A percentile compares a stretch with the other conserved stretches of the same genome.
Evolutionary conservation across 495 filamentous ascomycete genomes (phyloP).

Genomic region (Alectoria sarmentosa): DNA sequence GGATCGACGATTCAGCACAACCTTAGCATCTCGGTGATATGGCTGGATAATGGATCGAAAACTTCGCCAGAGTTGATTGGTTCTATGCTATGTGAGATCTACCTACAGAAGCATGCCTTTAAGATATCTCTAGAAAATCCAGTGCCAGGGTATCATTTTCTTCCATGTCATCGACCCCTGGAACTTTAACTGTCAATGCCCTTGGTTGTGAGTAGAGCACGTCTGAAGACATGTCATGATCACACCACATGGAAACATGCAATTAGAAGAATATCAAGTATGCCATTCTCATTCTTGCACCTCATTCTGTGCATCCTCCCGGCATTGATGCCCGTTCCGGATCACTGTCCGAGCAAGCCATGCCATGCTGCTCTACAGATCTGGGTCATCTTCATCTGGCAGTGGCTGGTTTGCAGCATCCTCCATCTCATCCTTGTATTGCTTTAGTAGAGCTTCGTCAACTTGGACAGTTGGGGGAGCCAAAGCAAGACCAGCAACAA

Average conservation of each 20-base stretch:
- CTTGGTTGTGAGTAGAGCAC: background rate
- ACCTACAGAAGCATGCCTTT: slow-evolving; percentile 13
- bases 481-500: slow-evolving; percentile 90
- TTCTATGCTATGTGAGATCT: slow-evolving; percentile 16
- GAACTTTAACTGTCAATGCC: background rate
- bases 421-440: slow-evolving; percentile 85
- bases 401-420: slow-evolving; percentile 76
- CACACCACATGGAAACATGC: slow-evolving; percentile 9
- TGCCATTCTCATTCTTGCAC: background rate
- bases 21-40: background rate
- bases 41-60: background rate
- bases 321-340: background rate
- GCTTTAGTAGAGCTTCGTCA: slow-evolving; percentile 68
- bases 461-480: slow-evolving; percentile 88
- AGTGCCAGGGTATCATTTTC: slow-evolving; percentile 4
- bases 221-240: background rate
- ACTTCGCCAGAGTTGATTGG: background rate
- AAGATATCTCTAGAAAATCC: background rate
- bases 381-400: slow-evolving; percentile 90
- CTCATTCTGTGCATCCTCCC: slow-evolving; percentile 4
- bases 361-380: slow-evolving; percentile 45
- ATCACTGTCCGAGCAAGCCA: background rate
- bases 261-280: slow-evolving; percentile 5
- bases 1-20: no score
- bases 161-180: background rate